Evolutionary conservation across 2,329 filamentous ascomycete species (phyloP).

Genomic region (Sporothrix mexicana): DNA sequence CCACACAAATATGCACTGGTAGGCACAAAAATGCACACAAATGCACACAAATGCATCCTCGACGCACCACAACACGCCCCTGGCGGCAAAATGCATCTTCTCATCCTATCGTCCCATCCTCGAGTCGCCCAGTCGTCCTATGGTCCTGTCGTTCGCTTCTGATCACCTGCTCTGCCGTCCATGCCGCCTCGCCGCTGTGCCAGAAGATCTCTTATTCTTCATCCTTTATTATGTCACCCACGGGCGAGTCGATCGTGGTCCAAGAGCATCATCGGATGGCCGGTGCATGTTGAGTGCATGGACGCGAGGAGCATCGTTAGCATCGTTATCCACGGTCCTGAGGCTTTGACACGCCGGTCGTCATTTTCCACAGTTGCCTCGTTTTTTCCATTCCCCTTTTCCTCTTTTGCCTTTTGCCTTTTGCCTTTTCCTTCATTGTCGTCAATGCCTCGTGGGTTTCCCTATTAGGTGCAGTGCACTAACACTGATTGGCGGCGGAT

Average conservation of each 20-base stretch:
- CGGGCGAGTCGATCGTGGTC: slow-evolving; percentile 12
- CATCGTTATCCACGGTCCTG: background rate
- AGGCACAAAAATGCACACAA: background rate
- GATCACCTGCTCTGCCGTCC: slow-evolving; percentile 9
- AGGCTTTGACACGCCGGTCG: background rate
- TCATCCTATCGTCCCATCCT: background rate
- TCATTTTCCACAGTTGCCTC: background rate
- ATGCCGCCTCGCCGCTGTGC: background rate
- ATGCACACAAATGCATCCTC: background rate
- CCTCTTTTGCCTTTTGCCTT: background rate
- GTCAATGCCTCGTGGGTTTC: slow-evolving; percentile 1
- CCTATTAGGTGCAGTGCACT: background rate
- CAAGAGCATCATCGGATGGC: slow-evolving; percentile 10
- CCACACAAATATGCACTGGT: slow-evolving; percentile 18
- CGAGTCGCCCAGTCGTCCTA: background rate
- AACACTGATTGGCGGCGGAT: slow-evolving; percentile 17
- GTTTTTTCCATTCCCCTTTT: too few relatives aligned
- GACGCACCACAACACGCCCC: slow-evolving; percentile 18
- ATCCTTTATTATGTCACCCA: background rate
- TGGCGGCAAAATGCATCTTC: slow-evolving; percentile 20
- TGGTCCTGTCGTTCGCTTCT: background rate
- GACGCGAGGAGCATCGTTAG: too few relatives aligned
- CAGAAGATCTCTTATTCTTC: background rate
- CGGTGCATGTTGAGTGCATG: background rate
- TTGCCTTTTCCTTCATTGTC: background rate